Evolutionary conservation across 768 basidiomycete genomes (phyloP).

Genomic region (Boletus huronensis): DNA sequence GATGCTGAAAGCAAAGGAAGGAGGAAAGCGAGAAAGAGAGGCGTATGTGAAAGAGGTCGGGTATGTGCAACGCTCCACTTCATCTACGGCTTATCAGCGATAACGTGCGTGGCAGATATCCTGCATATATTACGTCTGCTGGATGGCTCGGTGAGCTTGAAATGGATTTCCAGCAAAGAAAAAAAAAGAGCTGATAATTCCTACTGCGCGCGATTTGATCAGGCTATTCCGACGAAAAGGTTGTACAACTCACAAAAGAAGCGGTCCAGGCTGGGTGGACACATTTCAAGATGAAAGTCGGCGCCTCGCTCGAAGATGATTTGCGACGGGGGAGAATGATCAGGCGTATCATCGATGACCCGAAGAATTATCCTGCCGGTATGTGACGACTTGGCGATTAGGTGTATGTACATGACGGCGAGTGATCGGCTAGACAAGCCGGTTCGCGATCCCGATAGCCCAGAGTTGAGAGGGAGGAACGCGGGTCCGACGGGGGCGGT

Average conservation of each 20-base stretch:
- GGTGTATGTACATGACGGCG: background rate
- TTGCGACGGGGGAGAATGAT: conserved; percentile 81
- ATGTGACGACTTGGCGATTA: conserved; percentile 24
- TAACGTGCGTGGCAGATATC: conserved; percentile 54
- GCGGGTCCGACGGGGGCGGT: conserved; percentile 90
- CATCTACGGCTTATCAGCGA: background rate
- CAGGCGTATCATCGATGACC: conserved; percentile 89
- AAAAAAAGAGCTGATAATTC: background rate
- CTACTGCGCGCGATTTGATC: background rate
- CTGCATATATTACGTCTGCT: conserved; percentile 87
- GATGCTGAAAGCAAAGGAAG: conserved; percentile 71
- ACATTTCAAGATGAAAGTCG: conserved; percentile 98
- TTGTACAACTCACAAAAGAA: conserved; percentile 76
- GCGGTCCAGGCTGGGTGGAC: conserved; percentile 87
- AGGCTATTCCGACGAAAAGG: conserved; percentile 90
- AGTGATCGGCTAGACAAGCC: conserved; percentile 27
- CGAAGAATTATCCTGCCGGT: conserved; percentile 59
- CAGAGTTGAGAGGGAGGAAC: conserved; percentile 75
- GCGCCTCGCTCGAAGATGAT: conserved; percentile 75
- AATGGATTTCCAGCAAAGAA: background rate
- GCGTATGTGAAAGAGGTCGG: conserved; percentile 65
- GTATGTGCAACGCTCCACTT: conserved; percentile 31
- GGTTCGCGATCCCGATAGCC: conserved; percentile 48
- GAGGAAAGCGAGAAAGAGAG: conserved; percentile 74
- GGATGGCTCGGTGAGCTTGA: conserved; percentile 70